Percentiles rank a stretch among this genome's conserved stretches.
Conservation (phyloP, 2,329 filamentous ascomycete genomes). For the Zasmidium cellare region DNA sequence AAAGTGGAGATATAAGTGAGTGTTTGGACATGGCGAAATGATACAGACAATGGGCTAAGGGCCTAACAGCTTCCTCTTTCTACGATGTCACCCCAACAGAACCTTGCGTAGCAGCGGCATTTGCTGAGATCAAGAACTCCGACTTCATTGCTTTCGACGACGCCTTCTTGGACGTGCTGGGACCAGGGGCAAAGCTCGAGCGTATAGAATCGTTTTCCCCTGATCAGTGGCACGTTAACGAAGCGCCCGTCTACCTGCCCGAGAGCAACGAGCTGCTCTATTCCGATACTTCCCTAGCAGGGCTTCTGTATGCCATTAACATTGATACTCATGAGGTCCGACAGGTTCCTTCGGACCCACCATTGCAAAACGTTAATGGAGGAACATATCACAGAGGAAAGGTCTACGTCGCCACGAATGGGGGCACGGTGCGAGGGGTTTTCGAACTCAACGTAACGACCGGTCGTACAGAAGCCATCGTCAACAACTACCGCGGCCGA, state of each 20-base stretch:
- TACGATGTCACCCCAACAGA: conserved; percentile 21
- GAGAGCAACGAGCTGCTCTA: conserved; percentile 29
- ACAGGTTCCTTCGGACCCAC: conserved; percentile 20
- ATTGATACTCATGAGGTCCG: conserved; percentile 22
- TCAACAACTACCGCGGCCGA: conserved; percentile 63
- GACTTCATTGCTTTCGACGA: conserved; percentile 30
- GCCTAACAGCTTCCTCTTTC: conserved; percentile 15
- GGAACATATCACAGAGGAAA: conserved; percentile 24
- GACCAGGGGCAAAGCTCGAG: conserved; percentile 25
- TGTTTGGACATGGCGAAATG: background rate
- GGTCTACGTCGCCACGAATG: conserved; percentile 27
- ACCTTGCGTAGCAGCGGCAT: conserved; percentile 9
- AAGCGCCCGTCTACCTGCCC: conserved; percentile 29
- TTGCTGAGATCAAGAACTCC: conserved; percentile 19
- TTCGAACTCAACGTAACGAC: conserved; percentile 19
- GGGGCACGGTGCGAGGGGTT: conserved; percentile 24
- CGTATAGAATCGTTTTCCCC: conserved; percentile 24
- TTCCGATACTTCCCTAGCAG: conserved; percentile 25
- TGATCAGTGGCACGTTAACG: conserved; percentile 23
- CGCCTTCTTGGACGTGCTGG: conserved; percentile 28
- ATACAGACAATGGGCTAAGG: background rate
- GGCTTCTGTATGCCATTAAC: conserved; percentile 26
- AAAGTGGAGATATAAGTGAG: conserved; percentile 16
- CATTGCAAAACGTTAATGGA: conserved; percentile 28
- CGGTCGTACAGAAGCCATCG: conserved; percentile 34